Base-by-base conservation (phyloP, 495 filamentous ascomycete genomes). In the Penicillium bialowiezense region DNA sequence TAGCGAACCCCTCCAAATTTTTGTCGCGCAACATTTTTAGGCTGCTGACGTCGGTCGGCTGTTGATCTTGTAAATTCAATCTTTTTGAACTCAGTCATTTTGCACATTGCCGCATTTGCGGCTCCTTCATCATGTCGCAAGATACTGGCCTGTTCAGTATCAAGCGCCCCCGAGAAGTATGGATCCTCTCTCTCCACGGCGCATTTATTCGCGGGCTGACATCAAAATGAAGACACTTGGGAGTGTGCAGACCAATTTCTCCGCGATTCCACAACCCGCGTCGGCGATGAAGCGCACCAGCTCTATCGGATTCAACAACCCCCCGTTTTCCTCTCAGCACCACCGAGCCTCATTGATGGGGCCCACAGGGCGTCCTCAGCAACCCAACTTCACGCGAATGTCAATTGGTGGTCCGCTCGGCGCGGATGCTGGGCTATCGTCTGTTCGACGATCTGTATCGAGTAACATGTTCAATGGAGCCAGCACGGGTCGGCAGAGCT, bases 231-330 rank as follows among this genome's bases (percentile, higher is more conserved):
- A 93, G 89, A 91, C 89, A 21, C 80, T 95, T 34, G 89, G 83
- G 53, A 79, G 81, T 57, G 78, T 91, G 59, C 88, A n/a, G n/a
- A n/a, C 83, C 61, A 80, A 83, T 66, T 92, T 86, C 60, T 84
- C 86, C 32, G 74, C 81, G n/a, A 87, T 96, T 45, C 91, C 91
- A 5, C 88, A 90, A 67, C 90, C 91, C 5, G 75, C 86, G n/a
- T 97, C 93, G n/a, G 89, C 93, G 19, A 79, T 97, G 75, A 97
- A 97, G 70, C 89, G 93, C 63, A 88, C 89, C 7, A 95, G 83
- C 57, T 91, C 89, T n/a, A 85, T 85, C 38, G 83, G 83, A 52
- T 71, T 78, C 54, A 80, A 84, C 60, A 84, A 83, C 60, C 71
- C 78, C 33, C 77, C 78, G 29, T 82, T 78, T 65, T 80, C 82